These are phyloP conservation scores for Termitomyces sp. DNA, from an alignment of 768 basidiomycete species.

Conservation along the genomic window DNA sequence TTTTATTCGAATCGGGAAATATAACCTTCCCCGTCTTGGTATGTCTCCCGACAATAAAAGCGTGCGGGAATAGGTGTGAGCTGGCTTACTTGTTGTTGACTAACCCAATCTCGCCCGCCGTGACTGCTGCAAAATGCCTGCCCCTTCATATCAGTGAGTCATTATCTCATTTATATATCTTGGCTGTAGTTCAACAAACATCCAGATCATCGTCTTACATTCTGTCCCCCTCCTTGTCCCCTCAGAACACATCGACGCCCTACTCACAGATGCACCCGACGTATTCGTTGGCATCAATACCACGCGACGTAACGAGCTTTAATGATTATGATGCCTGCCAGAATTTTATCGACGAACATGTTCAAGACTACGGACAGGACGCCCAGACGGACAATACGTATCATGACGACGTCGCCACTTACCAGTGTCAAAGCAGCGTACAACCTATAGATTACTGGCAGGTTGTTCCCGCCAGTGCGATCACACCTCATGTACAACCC, in stretches of 20 bases:
- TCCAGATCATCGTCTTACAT: slow-evolving; percentile 7
- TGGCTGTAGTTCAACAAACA: neutral
- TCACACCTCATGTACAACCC: neutral
- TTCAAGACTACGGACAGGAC: neutral
- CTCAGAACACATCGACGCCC: neutral
- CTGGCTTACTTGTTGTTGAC: slow-evolving; percentile 9
- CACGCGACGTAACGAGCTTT: slow-evolving; percentile 10
- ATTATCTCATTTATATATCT: slow-evolving; percentile 5
- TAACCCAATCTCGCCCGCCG: slow-evolving; percentile 5
- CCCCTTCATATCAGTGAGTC: slow-evolving; percentile 14
- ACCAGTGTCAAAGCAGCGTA: neutral
- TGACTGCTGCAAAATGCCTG: slow-evolving; percentile 9
- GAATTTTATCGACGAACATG: neutral
- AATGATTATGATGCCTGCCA: slow-evolving; percentile 2
- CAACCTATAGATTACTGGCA: slow-evolving; percentile 5
- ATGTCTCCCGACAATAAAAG: slow-evolving; percentile 11
- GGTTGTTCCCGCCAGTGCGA: neutral
- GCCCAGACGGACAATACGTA: neutral
- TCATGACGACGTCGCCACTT: neutral
- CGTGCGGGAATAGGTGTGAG: slow-evolving; percentile 12
- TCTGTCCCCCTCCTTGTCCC: slow-evolving; percentile 1
- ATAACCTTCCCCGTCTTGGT: slow-evolving; percentile 8
- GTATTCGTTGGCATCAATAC: slow-evolving; percentile 4
- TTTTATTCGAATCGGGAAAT: slow-evolving; percentile 9
- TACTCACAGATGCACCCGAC: slow-evolving; percentile 3